These are phyloP conservation scores for Aspergillus neotritici DNA, from an alignment of 2,329 filamentous ascomycete species.

Conservation along the genomic window DNA sequence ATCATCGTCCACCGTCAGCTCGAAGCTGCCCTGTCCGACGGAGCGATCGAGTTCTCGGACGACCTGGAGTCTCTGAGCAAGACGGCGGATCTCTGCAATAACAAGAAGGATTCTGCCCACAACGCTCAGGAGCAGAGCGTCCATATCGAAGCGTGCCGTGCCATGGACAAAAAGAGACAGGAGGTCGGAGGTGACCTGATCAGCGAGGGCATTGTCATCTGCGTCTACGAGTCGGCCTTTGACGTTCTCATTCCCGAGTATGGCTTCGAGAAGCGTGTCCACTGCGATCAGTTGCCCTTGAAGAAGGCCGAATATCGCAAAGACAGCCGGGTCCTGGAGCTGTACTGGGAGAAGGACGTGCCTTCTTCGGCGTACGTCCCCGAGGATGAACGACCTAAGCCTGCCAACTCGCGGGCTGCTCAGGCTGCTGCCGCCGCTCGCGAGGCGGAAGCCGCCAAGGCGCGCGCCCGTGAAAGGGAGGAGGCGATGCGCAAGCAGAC, in stretches of 20 bases:
- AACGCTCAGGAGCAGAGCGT: constrained; percentile 98
- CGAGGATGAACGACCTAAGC: constrained; percentile 91
- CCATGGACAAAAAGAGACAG: constrained; percentile 86
- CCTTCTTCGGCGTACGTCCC: constrained; percentile 93
- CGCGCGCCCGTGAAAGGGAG: constrained; percentile 77
- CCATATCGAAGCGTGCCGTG: constrained; percentile 93
- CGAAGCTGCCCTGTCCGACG: constrained; percentile 76
- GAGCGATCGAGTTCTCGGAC: constrained; percentile 76
- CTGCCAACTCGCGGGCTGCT: constrained; percentile 65
- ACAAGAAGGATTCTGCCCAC: constrained; percentile 97
- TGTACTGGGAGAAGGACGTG: constrained; percentile 99
- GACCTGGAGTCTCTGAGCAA: constrained; percentile 84
- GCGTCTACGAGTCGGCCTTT: constrained; percentile 97
- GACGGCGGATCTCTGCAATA: constrained; percentile 93
- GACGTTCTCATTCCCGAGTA: constrained; percentile 97
- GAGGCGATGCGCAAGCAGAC: constrained; percentile 90
- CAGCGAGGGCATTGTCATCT: constrained; percentile 90
- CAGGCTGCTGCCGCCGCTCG: constrained; percentile 71
- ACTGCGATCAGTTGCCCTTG: constrained; percentile 93
- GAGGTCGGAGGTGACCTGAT: constrained; percentile 87
- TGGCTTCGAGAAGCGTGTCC: constrained; percentile 98
- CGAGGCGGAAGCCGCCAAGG: constrained; percentile 75
- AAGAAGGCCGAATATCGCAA: constrained; percentile 99
- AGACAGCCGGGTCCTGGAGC: constrained; percentile 85
- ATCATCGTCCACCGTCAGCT: constrained; percentile 93